Percentiles rank a stretch among this genome's conserved stretches.
Evolutionary conservation across 306 rosid species (phyloP).

Genomic region (Quercus aquifolioides): DNA sequence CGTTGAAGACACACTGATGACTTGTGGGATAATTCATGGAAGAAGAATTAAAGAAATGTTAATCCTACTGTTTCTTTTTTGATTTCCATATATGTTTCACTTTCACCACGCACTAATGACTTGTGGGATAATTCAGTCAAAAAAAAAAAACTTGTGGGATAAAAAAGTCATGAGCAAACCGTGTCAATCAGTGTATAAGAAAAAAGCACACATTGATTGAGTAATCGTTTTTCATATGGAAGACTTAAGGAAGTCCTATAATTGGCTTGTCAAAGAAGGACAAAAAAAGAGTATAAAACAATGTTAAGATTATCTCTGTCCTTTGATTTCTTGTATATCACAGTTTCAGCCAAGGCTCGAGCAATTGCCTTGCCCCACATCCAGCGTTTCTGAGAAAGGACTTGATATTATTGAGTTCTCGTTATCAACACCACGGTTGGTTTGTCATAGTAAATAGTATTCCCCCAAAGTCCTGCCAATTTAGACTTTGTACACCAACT

Average conservation of each 20-base stretch:
- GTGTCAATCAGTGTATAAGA: background rate
- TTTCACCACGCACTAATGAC: background rate
- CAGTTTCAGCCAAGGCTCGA: no score
- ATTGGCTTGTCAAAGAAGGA: background rate
- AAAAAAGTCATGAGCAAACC: background rate
- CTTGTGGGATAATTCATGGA: no score
- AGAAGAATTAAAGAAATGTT: background rate
- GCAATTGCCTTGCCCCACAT: no score
- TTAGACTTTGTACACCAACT: background rate
- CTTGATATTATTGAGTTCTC: no score
- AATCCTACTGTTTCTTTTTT: background rate
- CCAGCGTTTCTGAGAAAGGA: no score
- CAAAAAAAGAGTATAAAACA: background rate
- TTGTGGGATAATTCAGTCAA: background rate
- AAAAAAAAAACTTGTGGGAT: no score
- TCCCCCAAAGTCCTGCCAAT: background rate
- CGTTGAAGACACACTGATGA: no score
- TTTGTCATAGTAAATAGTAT: background rate
- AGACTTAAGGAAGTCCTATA: background rate
- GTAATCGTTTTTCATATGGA: background rate
- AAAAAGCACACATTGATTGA: background rate
- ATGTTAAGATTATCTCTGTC: background rate
- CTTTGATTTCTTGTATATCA: background rate
- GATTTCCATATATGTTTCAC: no score
- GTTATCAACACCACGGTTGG: background rate